Percentiles rank a stretch among this genome's conserved stretches.
These are phyloP conservation scores for Leishmania aethiopica DNA, from an alignment of 208 protist genomes.

Conservation along the genomic window DNA sequence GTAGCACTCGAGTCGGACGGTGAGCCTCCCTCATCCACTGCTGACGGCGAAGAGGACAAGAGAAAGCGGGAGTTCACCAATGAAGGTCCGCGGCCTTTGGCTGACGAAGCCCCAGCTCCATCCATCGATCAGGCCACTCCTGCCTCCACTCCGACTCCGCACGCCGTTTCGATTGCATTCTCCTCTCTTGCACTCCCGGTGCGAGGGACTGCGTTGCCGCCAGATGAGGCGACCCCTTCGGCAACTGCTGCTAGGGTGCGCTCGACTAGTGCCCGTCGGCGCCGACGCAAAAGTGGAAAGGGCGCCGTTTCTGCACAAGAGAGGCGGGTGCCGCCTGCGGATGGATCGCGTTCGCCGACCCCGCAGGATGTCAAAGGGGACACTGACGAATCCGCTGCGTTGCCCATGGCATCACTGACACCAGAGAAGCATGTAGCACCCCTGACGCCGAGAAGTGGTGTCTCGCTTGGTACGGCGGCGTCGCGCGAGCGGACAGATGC, in stretches of 20 bases:
- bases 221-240: neutral
- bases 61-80: neutral
- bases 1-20: neutral
- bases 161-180: neutral
- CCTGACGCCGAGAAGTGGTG: neutral
- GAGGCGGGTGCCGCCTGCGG: neutral
- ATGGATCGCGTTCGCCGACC: neutral
- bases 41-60: neutral
- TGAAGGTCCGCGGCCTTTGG: neutral
- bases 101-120: neutral
- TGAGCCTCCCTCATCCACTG: neutral
- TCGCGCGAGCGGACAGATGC: slow-evolving; percentile 1
- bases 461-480: slow-evolving; percentile 5
- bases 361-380: neutral
- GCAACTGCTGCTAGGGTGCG: neutral
- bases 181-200: neutral
- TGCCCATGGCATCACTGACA: slow-evolving; percentile 3
- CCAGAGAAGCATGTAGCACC: slow-evolving; percentile 13
- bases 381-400: neutral
- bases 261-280: slow-evolving; percentile 13
- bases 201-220: neutral
- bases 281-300: slow-evolving; percentile 1
- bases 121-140: neutral
- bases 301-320: neutral
- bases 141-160: neutral